Evolutionary conservation across 2,329 filamentous ascomycete species (phyloP).

Genomic region (Drechslerella dactyloides): DNA sequence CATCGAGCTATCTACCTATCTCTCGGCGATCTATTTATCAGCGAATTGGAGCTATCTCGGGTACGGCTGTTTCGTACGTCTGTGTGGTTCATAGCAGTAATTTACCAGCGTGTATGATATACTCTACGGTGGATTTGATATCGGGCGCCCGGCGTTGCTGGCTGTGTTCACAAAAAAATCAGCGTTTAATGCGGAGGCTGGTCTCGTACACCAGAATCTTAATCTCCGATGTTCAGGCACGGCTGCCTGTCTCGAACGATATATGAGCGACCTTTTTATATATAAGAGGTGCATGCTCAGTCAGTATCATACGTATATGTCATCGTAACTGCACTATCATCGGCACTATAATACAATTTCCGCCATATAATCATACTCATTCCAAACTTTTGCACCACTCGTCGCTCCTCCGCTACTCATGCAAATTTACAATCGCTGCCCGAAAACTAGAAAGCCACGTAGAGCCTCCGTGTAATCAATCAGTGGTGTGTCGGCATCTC

Average conservation of each 20-base stretch:
- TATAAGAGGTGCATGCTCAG: too few species aligned
- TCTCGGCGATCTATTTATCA: too few species aligned
- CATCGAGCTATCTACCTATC: too few species aligned
- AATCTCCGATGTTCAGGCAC: too few species aligned
- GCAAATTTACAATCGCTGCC: not conserved
- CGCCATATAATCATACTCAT: not conserved
- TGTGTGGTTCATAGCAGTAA: too few species aligned
- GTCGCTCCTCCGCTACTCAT: not conserved
- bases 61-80: too few species aligned
- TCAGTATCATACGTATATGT: not conserved
- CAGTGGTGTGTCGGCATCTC: slow-evolving; percentile 76
- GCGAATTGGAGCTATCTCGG: too few species aligned
- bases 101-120: not conserved
- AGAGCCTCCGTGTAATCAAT: not conserved
- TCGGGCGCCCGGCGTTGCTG: slow-evolving; percentile 14
- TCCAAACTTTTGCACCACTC: not conserved
- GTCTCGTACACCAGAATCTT: not conserved
- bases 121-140: not conserved
- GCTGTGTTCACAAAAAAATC: too few species aligned
- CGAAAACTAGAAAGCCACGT: too few species aligned
- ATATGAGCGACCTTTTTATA: too few species aligned
- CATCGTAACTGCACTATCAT: slow-evolving; percentile 23
- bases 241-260: too few species aligned
- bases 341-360: slow-evolving; percentile 35
- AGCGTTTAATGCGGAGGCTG: not conserved